phyloP scores from a whole-genome alignment of 768 basidiomycete genomes.

The Suillus variegatus region DNA sequence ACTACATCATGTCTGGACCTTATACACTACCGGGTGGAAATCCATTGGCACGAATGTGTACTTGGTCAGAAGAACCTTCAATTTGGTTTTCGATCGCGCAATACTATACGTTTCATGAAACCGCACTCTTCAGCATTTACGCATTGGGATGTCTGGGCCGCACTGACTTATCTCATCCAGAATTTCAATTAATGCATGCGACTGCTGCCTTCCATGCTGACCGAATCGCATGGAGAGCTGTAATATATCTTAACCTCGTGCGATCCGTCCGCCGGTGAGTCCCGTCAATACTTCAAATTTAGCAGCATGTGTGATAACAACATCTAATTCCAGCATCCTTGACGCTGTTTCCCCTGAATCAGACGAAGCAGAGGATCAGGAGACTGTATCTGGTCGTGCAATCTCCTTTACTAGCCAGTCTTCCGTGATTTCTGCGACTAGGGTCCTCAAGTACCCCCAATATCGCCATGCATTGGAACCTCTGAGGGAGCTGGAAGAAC shows the following conservation, averaged over 20 bases:
- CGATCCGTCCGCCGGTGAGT: slow-evolving; percentile 74
- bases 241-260: slow-evolving; percentile 87
- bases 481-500: slow-evolving; percentile 67
- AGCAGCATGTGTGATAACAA: neutral
- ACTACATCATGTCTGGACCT: slow-evolving; percentile 6
- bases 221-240: slow-evolving; percentile 82
- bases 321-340: slow-evolving; percentile 53
- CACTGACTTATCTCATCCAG: slow-evolving; percentile 41
- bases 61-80: neutral
- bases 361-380: slow-evolving; percentile 61
- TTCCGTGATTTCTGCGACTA: slow-evolving; percentile 43
- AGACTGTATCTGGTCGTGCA: slow-evolving; percentile 51
- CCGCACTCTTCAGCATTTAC: neutral
- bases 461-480: slow-evolving; percentile 69
- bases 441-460: slow-evolving; percentile 58
- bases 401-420: slow-evolving; percentile 50
- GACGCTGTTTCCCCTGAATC: slow-evolving; percentile 71
- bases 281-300: slow-evolving; percentile 8
- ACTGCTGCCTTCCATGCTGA: slow-evolving; percentile 78
- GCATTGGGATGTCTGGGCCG: neutral
- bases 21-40: neutral
- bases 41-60: neutral
- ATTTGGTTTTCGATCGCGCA: neutral
- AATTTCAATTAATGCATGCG: slow-evolving; percentile 82
- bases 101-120: neutral